Evolutionary conservation across 106 monocot species (phyloP).

Genomic region (Dioscorea zingiberensis): DNA sequence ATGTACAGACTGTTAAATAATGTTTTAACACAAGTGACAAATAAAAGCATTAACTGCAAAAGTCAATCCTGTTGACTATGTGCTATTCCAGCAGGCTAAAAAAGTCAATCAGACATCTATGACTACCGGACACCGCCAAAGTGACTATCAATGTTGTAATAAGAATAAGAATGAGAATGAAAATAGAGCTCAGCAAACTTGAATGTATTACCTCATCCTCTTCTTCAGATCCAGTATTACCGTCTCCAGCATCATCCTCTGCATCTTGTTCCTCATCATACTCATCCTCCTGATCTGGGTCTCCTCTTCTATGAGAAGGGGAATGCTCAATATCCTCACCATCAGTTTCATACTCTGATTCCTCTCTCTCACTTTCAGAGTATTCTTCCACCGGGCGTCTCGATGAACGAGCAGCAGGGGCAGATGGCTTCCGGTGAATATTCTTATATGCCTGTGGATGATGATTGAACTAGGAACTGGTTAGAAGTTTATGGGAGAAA

Average conservation of each 20-base stretch:
- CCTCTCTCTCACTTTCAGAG: slow-evolving; percentile 76
- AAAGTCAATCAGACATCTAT: background rate
- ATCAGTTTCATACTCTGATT: slow-evolving; percentile 95
- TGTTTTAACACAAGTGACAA: no score
- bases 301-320: slow-evolving; percentile 22
- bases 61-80: no score
- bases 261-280: slow-evolving; percentile 62
- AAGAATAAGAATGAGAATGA: background rate
- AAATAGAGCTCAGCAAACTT: background rate
- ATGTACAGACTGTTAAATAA: no score
- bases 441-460: slow-evolving; percentile 43
- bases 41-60: no score
- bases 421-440: slow-evolving; percentile 34
- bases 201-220: slow-evolving; percentile 34
- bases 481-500: background rate
- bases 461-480: slow-evolving; percentile 7
- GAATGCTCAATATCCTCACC: slow-evolving; percentile 67
- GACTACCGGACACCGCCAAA: no score
- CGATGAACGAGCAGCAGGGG: slow-evolving; percentile 33
- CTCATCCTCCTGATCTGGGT: slow-evolving; percentile 69
- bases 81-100: no score
- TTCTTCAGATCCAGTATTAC: slow-evolving; percentile 51
- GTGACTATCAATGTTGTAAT: background rate
- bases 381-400: slow-evolving; percentile 54
- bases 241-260: slow-evolving; percentile 48